phyloP scores from a whole-genome alignment of 129 eudicot species.

The Tanacetum coccineum region DNA sequence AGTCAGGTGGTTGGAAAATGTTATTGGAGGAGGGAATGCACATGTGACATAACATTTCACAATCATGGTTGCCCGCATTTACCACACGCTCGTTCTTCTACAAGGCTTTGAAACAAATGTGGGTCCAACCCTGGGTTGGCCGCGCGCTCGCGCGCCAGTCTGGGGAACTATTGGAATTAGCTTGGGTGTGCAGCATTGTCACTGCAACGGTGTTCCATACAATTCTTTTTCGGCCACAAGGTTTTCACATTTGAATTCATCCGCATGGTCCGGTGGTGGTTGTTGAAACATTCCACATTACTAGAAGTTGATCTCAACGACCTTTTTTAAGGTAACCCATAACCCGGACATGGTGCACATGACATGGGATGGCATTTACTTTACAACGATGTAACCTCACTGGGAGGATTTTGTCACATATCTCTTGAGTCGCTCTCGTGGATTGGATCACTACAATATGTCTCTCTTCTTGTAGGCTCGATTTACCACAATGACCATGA shows the following conservation, averaged over 20 bases:
- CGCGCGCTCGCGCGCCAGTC: too few relatives aligned
- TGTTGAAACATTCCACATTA: conserved; percentile 68
- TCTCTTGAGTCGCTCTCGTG: conserved; percentile 67
- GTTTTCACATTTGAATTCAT: too few relatives aligned
- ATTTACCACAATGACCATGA: conserved; percentile 88
- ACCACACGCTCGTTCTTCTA: conserved; percentile 79
- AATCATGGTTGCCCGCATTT: conserved; percentile 90
- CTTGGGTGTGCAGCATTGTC: too few relatives aligned
- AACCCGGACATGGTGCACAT: conserved; percentile 75
- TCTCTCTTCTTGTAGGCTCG: conserved; percentile 51
- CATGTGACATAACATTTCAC: conserved; percentile 74
- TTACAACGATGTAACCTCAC: conserved; percentile 64
- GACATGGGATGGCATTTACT: conserved; percentile 64
- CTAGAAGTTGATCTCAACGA: conserved; percentile 80
- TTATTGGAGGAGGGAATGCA: conserved; percentile 88
- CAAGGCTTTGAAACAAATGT: conserved; percentile 81
- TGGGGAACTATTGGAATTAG: too few relatives aligned
- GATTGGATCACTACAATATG: conserved; percentile 72
- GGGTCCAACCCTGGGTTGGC: conserved; percentile 80
- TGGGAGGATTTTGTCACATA: conserved; percentile 65
- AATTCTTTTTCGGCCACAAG: too few relatives aligned
- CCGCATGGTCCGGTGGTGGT: too few relatives aligned
- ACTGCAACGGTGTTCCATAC: too few relatives aligned
- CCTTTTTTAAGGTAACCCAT: too few relatives aligned
- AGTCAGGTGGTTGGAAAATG: conserved; percentile 70